These are phyloP conservation scores for Acacia melanoxylon DNA, from an alignment of 306 rosid genomes.

Conservation along the genomic window DNA sequence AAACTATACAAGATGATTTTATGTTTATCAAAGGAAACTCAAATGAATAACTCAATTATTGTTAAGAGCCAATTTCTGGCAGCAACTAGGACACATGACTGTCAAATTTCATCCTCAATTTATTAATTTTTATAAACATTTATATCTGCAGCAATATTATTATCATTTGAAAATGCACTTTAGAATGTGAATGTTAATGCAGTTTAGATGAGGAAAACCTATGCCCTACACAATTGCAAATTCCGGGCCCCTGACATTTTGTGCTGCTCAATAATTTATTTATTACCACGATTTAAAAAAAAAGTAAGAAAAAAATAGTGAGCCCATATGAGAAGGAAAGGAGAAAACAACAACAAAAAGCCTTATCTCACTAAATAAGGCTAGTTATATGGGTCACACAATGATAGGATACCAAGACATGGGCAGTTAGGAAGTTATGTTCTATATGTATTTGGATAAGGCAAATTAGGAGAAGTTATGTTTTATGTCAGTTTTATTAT, in stretches of 20 bases:
- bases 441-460: no score
- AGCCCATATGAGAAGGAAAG: background rate
- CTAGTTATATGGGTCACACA: background rate
- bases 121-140: background rate
- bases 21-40: slow-evolving; percentile 1
- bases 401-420: no score
- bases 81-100: background rate
- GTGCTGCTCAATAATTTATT: background rate
- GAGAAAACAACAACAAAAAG: background rate
- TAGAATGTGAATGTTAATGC: background rate
- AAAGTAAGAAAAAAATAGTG: background rate
- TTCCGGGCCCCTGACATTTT: background rate
- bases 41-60: background rate
- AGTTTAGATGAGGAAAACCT: background rate
- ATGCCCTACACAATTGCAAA: background rate
- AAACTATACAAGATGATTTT: background rate
- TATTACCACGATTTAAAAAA: background rate
- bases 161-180: background rate
- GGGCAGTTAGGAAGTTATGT: no score
- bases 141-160: background rate
- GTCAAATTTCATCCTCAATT: slow-evolving; percentile 13
- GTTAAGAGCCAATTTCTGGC: background rate
- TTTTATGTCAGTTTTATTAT: no score
- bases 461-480: no score
- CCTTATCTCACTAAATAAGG: background rate